Evolutionary conservation across 169 alveolate species (phyloP), one percentile per base, ranked within the genome.

Genomic region (Eimeria zaria): DNA sequence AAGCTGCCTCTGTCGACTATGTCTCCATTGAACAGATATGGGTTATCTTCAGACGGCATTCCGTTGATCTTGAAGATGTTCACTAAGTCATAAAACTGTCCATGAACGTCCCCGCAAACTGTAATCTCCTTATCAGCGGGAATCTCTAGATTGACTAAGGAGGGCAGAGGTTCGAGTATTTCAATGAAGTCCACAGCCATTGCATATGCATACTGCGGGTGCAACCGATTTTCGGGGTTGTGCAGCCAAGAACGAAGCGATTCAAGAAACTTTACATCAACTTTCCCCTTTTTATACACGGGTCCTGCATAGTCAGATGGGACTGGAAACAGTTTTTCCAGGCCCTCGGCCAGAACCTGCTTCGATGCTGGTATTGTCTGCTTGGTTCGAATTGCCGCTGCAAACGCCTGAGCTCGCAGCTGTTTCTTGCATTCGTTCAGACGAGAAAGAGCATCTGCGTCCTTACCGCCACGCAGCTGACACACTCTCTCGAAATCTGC

Each of bases 101-200:
- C 99, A 97, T 99, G 99, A n/a, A 99, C 98, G 97, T 99, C 99
- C 9, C 99, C 99, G 95, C 99, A 99, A 27, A 99, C 99, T 2
- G 99, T 99, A 95, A 99, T 97, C 93, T 99, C 99, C 91, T 98
- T 99, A 39, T 98, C 99, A 76, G 96, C 97, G 36, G 99, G 99
- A 48, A 99, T 97, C 39, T 97, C 96, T 30, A 99, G 92, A 73
- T 98, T 98, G 36, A 99, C 99, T 60, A 99, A 96, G 2, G 99
- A 97, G 81, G 98, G 97, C 84, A 98, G 98, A 95, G 98, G 98
- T 96, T 98, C 97, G 41, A 99, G 96, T 24, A 98, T 96, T 90
- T 98, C 98, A 80, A 99, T 99, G 73, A 98, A 97, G 96, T 98
- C 99, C 76, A 98, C 96, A 22, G 99, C 97, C 73, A 99, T 97